Conservation (phyloP, 2,329 filamentous ascomycete genomes). For the Penicillium sp. region DNA sequence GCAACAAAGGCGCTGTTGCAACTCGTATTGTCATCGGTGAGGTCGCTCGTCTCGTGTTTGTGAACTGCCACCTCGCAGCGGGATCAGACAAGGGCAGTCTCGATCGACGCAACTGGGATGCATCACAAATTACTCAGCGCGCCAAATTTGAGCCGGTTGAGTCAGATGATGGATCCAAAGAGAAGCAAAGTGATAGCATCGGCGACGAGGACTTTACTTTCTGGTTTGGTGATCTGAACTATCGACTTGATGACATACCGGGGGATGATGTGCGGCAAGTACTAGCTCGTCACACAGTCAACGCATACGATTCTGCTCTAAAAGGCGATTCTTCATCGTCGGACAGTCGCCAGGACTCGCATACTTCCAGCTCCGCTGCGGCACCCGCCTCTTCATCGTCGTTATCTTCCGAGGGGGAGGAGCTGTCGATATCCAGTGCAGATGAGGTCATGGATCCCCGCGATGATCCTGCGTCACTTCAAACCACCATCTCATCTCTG, state of each 20-base stretch:
- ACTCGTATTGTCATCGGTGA: slow-evolving; percentile 81
- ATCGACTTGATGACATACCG: slow-evolving; percentile 78
- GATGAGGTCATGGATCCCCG: slow-evolving; percentile 66
- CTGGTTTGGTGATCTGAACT: slow-evolving; percentile 96
- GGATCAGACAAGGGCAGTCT: slow-evolving; percentile 71
- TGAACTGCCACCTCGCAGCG: slow-evolving; percentile 87
- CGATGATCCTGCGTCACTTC: slow-evolving; percentile 76
- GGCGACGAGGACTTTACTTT: slow-evolving; percentile 91
- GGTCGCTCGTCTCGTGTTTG: slow-evolving; percentile 79
- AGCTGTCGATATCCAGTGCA: slow-evolving; percentile 11
- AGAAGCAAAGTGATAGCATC: slow-evolving; percentile 55
- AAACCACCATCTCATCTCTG: slow-evolving; percentile 80
- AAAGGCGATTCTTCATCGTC: slow-evolving; percentile 21
- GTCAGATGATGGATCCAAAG: slow-evolving; percentile 55
- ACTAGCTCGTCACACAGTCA: slow-evolving; percentile 72
- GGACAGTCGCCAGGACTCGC: slow-evolving; percentile 2
- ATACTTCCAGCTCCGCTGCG: neutral
- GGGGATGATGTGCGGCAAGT: slow-evolving; percentile 84
- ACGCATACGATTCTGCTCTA: slow-evolving; percentile 62
- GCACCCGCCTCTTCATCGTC: neutral
- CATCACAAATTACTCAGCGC: slow-evolving; percentile 66
- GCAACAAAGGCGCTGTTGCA: slow-evolving; percentile 88
- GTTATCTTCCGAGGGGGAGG: slow-evolving; percentile 5
- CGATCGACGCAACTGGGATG: slow-evolving; percentile 86
- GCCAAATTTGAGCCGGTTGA: slow-evolving; percentile 74